Base-by-base conservation (phyloP, 306 rosid genomes). In the Dalbergia cultrata region DNA sequence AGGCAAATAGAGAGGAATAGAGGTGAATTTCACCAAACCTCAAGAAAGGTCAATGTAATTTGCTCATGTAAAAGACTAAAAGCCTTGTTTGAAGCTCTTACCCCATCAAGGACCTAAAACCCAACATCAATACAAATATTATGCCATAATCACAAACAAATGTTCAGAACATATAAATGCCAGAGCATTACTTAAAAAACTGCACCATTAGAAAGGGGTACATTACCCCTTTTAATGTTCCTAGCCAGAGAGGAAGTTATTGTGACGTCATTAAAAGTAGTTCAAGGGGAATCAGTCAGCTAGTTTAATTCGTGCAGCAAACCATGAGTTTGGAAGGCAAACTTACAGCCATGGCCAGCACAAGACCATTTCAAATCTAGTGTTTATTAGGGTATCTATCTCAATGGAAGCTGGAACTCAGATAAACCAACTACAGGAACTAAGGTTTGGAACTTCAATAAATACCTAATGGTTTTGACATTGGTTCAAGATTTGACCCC, bases 261-360 rank as follows among this genome's bases (percentile, higher is more conserved):
- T 10, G 16, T 37, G 47, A 31, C 17, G 59, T 60, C 70, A 75
- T 18, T 60, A 63, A 13, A 44, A 62, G 31, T 70, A 45, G 11
- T 7, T 9, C 22, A 74, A 7, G 64, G 11, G 10, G 22, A 77
- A 52, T 16, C 44, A 31, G 72, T 44, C 43, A 21, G 35, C 39
- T 57, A 45, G 12, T 45, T 31, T 12, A 8, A 76, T 68, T 19
- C 17, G n/a, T 37, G 45, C 31, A 67, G 26, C 9, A 9, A 41
- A 31, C 62, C 52, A 72, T 45, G 41, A 56, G 37, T 72, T 72
- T 56, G 37, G 34, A 59, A 74, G 57, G 43, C 39, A 54, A 33
- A 35, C 22, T 13, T 5, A 5, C 22, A 19, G 47, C 31, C 3
- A 10, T 6, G 39, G 19, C 34, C 31, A 7, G 31, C 6, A n/a